These are phyloP conservation scores for Quercus mongolica DNA, from an alignment of 306 rosid species.

Conservation along the genomic window DNA sequence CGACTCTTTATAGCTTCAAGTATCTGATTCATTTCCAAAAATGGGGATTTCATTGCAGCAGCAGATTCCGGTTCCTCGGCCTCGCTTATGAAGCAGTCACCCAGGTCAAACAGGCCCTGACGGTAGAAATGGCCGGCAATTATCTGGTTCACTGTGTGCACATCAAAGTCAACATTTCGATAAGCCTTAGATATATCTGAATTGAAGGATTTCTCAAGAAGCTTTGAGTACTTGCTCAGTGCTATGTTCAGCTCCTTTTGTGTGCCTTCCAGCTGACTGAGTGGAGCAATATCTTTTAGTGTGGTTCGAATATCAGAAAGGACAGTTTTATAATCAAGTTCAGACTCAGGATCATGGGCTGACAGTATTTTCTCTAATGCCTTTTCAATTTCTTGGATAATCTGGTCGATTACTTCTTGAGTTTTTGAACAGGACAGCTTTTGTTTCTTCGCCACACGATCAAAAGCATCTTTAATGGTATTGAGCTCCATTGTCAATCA, in stretches of 20 bases:
- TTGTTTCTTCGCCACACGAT: constrained; percentile 87
- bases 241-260: constrained; percentile 83
- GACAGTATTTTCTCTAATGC: constrained; percentile 62
- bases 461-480: constrained; percentile 79
- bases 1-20: constrained; percentile 67
- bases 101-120: constrained; percentile 77
- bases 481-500: constrained; percentile 62
- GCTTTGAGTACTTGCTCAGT: constrained; percentile 74
- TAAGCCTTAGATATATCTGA: constrained; percentile 92
- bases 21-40: constrained; percentile 74
- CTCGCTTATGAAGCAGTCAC: constrained; percentile 64
- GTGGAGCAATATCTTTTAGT: constrained; percentile 55
- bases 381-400: constrained; percentile 48
- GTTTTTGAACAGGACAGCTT: constrained; percentile 70
- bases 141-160: constrained; percentile 58
- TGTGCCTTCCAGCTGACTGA: constrained; percentile 57
- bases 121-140: constrained; percentile 81
- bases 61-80: constrained; percentile 61
- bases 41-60: constrained; percentile 54
- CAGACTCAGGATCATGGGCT: constrained; percentile 27
- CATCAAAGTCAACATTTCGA: constrained; percentile 64
- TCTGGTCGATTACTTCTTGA: constrained; percentile 65
- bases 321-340: constrained; percentile 37
- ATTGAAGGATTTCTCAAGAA: constrained; percentile 71
- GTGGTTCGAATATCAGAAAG: constrained; percentile 57